Evolutionary conservation across 306 rosid species (phyloP), one percentile per base, ranked within the genome.

Genomic region (Citrullus colocynthis): DNA sequence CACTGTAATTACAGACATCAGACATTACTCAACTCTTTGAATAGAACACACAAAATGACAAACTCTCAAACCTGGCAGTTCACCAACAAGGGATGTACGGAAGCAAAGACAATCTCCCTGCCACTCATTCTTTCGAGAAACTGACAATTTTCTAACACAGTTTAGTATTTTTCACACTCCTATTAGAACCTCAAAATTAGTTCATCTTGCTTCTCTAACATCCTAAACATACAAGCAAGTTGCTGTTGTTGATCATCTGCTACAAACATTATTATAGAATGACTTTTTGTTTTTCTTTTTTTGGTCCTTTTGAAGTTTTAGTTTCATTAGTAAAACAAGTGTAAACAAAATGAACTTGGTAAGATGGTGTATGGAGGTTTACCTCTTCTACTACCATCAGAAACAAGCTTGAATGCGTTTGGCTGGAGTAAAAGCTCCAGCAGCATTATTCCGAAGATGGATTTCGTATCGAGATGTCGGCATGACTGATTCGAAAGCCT

Each of bases 381-480:
- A 73, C 77, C 77, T 49, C 61, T 45, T 20, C 45, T 51, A 17
- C 45, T 18, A 73, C 61, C 76, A 75, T 93, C 84, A 90, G 83
- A 89, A 89, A 80, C 99, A 95, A 82, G 99, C 88, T 88, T 95
- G 97, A 49, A 92, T 78, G 45, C 79, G 89, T 75, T 86, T 82
- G 20, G 86, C 57, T 42, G 83, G 88, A 37, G 61, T 30, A 81
- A 88, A 90, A 70, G 74, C 84, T 72, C 89, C 75, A 20, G 83
- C 72, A 78, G 85, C 49, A 74, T 85, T 74, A 74, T 85, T 74
- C 72, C 24, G 84, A 14, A 41, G 36, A 64, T 42, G 85, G 15
- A 85, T 64, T 80, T 89, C 97, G 60, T 12, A 87, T 78, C 88
- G 88, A 7, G 93, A 88, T 9, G 78, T 79, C n/a, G 98, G 96